phyloP scores from a whole-genome alignment of 345 rosid genomes.

The Gossypium australe region DNA sequence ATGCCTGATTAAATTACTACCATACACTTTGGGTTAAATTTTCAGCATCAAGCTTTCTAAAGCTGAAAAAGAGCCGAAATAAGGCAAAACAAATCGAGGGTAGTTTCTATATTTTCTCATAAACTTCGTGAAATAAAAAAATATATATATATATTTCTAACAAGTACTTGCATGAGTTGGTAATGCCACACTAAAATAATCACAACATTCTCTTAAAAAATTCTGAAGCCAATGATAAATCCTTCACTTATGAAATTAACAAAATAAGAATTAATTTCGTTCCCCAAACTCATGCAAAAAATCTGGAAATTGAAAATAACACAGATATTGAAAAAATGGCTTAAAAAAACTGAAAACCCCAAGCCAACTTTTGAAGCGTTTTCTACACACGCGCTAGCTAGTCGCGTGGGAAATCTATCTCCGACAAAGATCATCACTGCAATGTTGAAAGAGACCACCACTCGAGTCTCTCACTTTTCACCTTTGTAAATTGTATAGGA shows the following conservation, averaged over 20 bases:
- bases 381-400: not conserved
- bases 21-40: not conserved
- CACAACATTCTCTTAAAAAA: too few relatives aligned
- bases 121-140: too few relatives aligned
- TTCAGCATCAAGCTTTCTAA: not conserved
- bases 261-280: not conserved
- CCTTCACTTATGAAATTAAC: not conserved
- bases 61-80: not conserved
- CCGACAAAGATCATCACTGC: constrained; percentile 21
- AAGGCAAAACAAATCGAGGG: not conserved
- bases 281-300: constrained; percentile 26
- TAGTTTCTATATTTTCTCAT: not conserved
- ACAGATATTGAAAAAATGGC: not conserved
- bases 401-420: constrained; percentile 4
- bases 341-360: not conserved
- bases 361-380: not conserved
- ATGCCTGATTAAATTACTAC: not conserved
- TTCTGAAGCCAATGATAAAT: not conserved
- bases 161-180: not conserved
- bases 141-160: not conserved
- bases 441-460: constrained; percentile 18
- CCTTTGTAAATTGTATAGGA: not conserved
- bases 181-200: not conserved
- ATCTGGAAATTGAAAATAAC: constrained; percentile 14
- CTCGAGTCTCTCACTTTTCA: not conserved